phyloP scores from a whole-genome alignment of 2,329 filamentous ascomycete genomes.

The Hymenoscyphus linearis region DNA sequence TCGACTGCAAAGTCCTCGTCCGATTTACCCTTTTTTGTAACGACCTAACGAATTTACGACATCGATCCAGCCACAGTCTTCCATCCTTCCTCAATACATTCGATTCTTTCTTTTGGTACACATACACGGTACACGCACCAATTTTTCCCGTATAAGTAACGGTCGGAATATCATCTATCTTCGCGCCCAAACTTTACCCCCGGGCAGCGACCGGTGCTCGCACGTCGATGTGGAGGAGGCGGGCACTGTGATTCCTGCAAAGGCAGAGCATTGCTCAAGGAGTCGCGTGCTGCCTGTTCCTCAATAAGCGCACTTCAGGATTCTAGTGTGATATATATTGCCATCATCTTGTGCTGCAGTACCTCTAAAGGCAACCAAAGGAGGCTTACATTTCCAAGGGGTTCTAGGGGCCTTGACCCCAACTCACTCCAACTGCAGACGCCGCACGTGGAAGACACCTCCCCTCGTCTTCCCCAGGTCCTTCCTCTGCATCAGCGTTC shows the following conservation, averaged over 20 bases:
- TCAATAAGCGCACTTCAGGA: background rate
- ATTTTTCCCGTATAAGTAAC: conserved; percentile 13
- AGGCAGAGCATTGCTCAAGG: conserved; percentile 13
- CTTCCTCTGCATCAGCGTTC: background rate
- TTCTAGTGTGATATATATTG: background rate
- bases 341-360: background rate
- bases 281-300: conserved; percentile 12
- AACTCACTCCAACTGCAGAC: background rate
- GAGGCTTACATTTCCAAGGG: background rate
- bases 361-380: background rate
- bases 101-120: background rate
- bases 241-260: conserved; percentile 20
- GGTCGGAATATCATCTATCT: conserved; percentile 35
- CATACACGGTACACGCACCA: background rate
- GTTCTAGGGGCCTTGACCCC: background rate
- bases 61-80: background rate
- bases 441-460: background rate
- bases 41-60: background rate
- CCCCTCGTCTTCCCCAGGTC: background rate
- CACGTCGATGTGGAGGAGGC: conserved; percentile 29
- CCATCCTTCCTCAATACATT: background rate
- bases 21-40: background rate
- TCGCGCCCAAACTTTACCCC: conserved; percentile 15
- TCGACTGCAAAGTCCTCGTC: background rate
- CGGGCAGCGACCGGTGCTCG: conserved; percentile 24